These are phyloP conservation scores for Penicillium turbatum DNA, from an alignment of 495 filamentous ascomycete species.

Conservation along the genomic window DNA sequence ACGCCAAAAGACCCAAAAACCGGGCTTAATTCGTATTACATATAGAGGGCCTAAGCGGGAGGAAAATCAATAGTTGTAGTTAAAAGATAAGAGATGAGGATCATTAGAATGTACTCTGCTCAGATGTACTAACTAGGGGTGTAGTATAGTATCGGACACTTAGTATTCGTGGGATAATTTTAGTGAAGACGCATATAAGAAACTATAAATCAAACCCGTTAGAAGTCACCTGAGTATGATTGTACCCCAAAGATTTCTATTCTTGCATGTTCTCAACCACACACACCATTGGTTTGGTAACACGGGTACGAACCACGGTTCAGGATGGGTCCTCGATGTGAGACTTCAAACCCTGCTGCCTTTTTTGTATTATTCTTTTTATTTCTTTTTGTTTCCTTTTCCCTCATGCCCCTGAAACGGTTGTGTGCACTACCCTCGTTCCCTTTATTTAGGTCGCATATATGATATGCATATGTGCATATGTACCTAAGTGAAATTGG, in stretches of 20 bases:
- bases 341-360: not conserved
- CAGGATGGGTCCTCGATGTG: conserved; percentile 13
- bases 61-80: not conserved
- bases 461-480: not conserved
- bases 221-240: not conserved
- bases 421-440: not conserved
- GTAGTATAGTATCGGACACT: too few relatives aligned
- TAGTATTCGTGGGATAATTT: not conserved
- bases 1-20: conserved; percentile 1
- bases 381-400: not conserved
- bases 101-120: not conserved
- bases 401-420: not conserved
- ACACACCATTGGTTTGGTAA: conserved; percentile 11
- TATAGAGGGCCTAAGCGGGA: not conserved
- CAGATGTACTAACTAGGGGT: not conserved
- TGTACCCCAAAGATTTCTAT: not conserved
- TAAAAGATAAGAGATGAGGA: not conserved
- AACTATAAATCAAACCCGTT: not conserved
- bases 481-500: not conserved
- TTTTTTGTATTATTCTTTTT: not conserved
- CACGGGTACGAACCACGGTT: conserved; percentile 20
- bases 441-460: not conserved
- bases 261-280: conserved; percentile 5
- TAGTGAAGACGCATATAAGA: not conserved
- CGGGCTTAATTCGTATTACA: conserved; percentile 1